Evolutionary conservation across 306 rosid genomes (phyloP), one percentile per base, ranked within the genome.

Genomic region (Carpinus fangiana): DNA sequence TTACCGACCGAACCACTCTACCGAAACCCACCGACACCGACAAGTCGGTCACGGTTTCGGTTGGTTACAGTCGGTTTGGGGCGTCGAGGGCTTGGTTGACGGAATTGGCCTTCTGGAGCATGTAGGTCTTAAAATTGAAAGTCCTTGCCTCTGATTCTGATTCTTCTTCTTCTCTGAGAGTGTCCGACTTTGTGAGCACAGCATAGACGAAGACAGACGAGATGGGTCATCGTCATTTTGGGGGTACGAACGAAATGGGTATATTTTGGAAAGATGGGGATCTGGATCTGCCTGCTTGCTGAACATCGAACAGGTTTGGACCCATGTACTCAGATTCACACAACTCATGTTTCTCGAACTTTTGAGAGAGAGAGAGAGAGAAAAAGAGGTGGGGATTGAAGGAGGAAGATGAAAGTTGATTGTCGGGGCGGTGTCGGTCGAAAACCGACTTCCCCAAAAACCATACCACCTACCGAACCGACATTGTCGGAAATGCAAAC

Each of bases 61-160:
- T 23, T 1, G 26, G 26, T 23, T 23, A 23, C 0, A 23, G 26
- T 23, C 26, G 26, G 26, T 23, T 23, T 23, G 26, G 26, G 5
- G 75, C 82, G 38, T 93, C 90, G 11, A 92, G 72, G 47, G 93
- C 97, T 54, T 80, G 71, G 84, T 90, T 89, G 2, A 93, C 88
- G 0, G 72, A 71, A 14, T 76, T 65, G 13, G 89, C 96, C 65
- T 84, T 93, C 23, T 81, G 54, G 56, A 84, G 73, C 88, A 90
- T 84, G 83, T 90, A 90, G 16, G 66, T 57, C 26, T 90, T 86
- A 86, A 90, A 93, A 84, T 86, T 62, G 81, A 89, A 84, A 16
- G 23, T 53, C 14, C 11, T 8, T 0, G 62, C 4, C 18, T 13
- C 8, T 0, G 62, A 13, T 3, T 72, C 71, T 2, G 20, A n/a